These are phyloP conservation scores for Ambrosia trifida DNA, from an alignment of 129 eudicot species.

Conservation along the genomic window DNA sequence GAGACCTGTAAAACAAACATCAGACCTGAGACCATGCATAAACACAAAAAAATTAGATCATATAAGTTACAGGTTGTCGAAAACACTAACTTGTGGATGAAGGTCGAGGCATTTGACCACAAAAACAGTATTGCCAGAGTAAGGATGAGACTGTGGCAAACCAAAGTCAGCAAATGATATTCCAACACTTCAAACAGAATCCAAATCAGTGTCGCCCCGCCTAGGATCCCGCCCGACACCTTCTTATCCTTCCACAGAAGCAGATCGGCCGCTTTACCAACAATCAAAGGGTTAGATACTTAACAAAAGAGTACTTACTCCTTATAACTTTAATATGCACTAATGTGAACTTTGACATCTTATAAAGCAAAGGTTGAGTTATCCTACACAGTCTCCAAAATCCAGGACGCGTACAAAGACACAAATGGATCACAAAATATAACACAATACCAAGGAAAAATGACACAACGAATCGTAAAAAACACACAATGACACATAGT, in stretches of 20 bases:
- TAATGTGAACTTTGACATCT: slow-evolving; percentile 8
- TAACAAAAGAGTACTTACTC: not conserved
- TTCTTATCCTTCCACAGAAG: slow-evolving; percentile 91
- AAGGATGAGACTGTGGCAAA: slow-evolving; percentile 78
- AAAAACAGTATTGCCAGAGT: slow-evolving; percentile 58
- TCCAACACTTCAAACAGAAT: slow-evolving; percentile 72
- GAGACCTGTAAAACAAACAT: slow-evolving; percentile 50
- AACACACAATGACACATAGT: too few species aligned
- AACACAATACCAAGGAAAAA: too few species aligned
- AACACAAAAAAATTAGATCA: not conserved
- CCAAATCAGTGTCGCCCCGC: slow-evolving; percentile 79
- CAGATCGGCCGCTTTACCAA: slow-evolving; percentile 79
- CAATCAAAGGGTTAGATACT: slow-evolving; percentile 7
- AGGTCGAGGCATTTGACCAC: slow-evolving; percentile 83
- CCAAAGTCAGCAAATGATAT: slow-evolving; percentile 72
- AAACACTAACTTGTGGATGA: slow-evolving; percentile 73
- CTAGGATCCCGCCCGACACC: slow-evolving; percentile 66
- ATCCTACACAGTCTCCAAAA: too few species aligned
- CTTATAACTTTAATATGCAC: not conserved
- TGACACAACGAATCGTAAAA: too few species aligned
- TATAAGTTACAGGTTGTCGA: not conserved
- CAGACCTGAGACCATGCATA: not conserved
- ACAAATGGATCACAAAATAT: too few species aligned
- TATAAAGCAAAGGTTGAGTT: slow-evolving; percentile 6
- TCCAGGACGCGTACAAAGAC: too few species aligned